These are phyloP conservation scores for Phyllosticta capitalensis DNA, from an alignment of 2,329 filamentous ascomycete species.

Conservation along the genomic window DNA sequence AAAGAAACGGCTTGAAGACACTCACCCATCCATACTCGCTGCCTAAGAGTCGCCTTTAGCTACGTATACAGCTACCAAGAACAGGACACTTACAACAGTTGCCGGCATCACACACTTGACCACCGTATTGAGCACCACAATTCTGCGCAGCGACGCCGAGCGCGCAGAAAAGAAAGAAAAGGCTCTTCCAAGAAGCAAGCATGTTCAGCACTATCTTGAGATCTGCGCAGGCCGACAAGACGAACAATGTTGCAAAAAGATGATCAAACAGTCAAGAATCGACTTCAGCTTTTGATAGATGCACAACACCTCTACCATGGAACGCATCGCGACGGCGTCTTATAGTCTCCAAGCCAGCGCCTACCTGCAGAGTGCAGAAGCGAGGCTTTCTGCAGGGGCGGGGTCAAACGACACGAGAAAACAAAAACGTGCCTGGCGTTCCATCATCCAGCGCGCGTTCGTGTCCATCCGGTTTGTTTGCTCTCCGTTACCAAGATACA, in stretches of 20 bases:
- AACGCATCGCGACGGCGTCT: not conserved
- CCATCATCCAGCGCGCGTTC: not conserved
- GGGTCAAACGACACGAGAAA: not conserved
- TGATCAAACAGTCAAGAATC: not conserved
- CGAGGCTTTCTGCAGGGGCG: not conserved
- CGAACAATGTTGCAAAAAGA: not conserved
- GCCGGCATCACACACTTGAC: conserved; percentile 23
- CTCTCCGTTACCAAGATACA: not conserved
- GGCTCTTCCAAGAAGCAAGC: not conserved
- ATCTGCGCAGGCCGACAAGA: not conserved
- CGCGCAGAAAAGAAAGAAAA: conserved; percentile 21
- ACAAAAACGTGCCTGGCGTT: not conserved
- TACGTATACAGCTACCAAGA: not conserved
- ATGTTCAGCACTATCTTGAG: not conserved
- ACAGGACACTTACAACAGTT: conserved; percentile 25
- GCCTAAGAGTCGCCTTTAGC: conserved; percentile 17
- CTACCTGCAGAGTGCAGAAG: not conserved
- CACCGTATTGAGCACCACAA: conserved; percentile 26
- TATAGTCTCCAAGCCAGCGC: not conserved
- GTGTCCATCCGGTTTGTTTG: not conserved
- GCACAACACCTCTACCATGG: not conserved
- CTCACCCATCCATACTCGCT: conserved; percentile 27
- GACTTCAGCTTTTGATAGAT: not conserved
- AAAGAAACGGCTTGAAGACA: not conserved
- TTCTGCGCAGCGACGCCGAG: conserved; percentile 24